phyloP scores from a whole-genome alignment of 345 rosid species.

The Gossypium sturtianum region DNA sequence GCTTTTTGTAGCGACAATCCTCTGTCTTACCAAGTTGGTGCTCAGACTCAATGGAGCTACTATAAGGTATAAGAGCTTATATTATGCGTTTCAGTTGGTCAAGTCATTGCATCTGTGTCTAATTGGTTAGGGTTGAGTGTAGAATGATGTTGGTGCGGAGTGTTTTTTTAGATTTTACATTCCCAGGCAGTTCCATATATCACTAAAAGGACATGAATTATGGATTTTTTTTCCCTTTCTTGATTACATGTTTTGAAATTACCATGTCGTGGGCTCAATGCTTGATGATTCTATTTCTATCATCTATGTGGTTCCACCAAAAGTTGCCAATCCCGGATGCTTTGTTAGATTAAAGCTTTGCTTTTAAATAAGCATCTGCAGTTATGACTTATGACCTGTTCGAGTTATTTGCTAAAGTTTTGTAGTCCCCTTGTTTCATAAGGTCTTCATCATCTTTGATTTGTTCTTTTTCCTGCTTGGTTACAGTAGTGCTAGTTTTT shows the following conservation, averaged over 20 bases:
- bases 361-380: not conserved
- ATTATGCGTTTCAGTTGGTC: not conserved
- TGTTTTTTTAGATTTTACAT: not conserved
- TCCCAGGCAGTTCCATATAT: too few species aligned
- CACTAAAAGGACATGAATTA: not conserved
- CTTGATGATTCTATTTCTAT: not conserved
- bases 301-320: not conserved
- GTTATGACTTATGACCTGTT: not conserved
- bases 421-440: not conserved
- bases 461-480: not conserved
- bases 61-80: conserved; percentile 56
- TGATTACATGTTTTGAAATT: not conserved
- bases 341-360: not conserved
- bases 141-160: too few species aligned
- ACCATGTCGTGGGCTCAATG: not conserved
- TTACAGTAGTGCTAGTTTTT: not conserved
- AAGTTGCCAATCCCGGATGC: not conserved
- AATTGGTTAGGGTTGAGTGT: not conserved
- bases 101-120: not conserved
- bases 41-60: conserved; percentile 68
- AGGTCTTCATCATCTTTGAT: not conserved
- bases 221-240: not conserved
- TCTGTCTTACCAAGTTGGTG: conserved; percentile 72
- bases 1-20: conserved; percentile 84
- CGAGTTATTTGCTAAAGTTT: not conserved